These are phyloP conservation scores for Desmodesmus armatus DNA, from an alignment of 139 green algal genomes.

Conservation along the genomic window DNA sequence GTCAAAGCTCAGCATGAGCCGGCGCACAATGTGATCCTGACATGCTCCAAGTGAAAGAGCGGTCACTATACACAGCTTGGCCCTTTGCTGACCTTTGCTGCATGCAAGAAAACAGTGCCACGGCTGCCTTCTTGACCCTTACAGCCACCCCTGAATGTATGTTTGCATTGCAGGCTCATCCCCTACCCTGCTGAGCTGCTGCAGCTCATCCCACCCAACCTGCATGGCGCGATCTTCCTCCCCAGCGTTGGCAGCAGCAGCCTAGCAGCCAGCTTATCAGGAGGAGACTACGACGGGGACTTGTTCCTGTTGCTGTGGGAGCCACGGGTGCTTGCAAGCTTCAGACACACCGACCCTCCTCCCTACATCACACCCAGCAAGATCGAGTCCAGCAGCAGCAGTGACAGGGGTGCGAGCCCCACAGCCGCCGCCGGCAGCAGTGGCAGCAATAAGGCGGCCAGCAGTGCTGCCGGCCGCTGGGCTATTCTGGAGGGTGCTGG, in stretches of 20 bases:
- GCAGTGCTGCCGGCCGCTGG: background rate
- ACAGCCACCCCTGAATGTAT: no score
- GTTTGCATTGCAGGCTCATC: no score
- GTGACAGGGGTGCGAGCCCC: background rate
- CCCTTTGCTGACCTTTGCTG: no score
- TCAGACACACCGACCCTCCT: background rate
- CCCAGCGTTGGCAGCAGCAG: conserved; percentile 15
- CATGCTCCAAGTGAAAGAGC: no score
- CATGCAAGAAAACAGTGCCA: no score
- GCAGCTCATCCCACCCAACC: background rate
- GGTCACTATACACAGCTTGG: no score
- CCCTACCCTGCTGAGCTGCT: conserved; percentile 10
- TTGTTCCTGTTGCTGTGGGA: conserved; percentile 32
- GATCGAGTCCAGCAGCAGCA: background rate
- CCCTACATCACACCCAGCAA: background rate
- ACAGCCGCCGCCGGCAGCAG: background rate
- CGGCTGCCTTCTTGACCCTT: no score
- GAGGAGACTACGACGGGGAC: conserved; percentile 25
- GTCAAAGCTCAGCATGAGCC: no score
- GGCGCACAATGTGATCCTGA: no score
- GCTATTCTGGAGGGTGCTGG: background rate
- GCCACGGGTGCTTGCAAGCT: background rate
- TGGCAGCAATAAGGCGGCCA: conserved; percentile 2
- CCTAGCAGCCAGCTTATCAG: background rate
- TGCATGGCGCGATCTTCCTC: conserved; percentile 8